Percentiles rank a stretch among this genome's conserved stretches.
phyloP scores from a whole-genome alignment of 2,329 filamentous ascomycete species.

The Paraphoma sp. region DNA sequence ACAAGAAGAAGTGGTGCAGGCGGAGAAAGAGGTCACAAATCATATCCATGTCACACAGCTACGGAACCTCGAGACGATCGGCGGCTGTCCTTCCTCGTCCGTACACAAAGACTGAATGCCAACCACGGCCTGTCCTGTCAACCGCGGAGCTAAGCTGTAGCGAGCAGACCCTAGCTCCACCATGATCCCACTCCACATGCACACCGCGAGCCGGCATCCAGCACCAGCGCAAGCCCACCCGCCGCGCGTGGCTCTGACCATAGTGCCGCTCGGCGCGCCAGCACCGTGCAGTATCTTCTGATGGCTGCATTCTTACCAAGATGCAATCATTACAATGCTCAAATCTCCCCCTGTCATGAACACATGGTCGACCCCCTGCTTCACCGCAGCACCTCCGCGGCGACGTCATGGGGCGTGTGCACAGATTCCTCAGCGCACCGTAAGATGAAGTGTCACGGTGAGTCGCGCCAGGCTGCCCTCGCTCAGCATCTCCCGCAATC shows the following conservation, averaged over 20 bases:
- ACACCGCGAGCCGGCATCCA: neutral
- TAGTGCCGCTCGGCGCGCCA: neutral
- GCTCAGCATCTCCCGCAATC: neutral
- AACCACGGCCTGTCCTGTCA: conserved; percentile 15
- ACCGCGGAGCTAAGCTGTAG: conserved; percentile 5
- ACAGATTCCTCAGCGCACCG: conserved; percentile 4
- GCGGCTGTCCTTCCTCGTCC: conserved; percentile 1
- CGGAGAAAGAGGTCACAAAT: conserved; percentile 1
- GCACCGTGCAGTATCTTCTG: neutral
- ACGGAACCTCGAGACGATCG: conserved; percentile 6
- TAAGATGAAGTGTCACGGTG: conserved; percentile 14
- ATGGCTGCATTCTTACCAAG: no score
- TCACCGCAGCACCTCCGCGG: neutral
- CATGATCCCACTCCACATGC: neutral
- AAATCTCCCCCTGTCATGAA: no score
- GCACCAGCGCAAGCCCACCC: neutral
- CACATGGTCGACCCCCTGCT: neutral
- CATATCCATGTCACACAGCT: neutral
- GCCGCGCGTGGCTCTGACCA: neutral
- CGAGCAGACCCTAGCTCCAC: conserved; percentile 6
- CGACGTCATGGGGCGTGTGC: conserved; percentile 8
- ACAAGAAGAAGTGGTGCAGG: conserved; percentile 2
- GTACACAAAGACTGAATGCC: conserved; percentile 4
- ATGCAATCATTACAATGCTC: no score
- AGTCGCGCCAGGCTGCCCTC: conserved; percentile 1